Evolutionary conservation across 441 rosid species (phyloP).

Genomic region (Adansonia gregorii): DNA sequence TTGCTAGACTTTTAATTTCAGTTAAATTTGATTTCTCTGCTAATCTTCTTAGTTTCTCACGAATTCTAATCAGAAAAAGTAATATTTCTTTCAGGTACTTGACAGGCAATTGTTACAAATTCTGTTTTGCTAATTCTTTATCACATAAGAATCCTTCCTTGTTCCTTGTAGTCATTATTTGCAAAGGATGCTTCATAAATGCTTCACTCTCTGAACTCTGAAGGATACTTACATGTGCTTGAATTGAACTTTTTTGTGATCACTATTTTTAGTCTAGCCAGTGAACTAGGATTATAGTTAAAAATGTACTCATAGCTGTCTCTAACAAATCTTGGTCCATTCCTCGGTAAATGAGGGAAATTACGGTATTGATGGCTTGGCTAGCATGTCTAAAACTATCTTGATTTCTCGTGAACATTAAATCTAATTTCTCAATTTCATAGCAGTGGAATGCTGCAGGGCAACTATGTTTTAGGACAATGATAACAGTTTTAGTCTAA

Average conservation of each 20-base stretch:
- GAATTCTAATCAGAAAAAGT: not conserved
- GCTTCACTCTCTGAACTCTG: not conserved
- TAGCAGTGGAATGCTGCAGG: no score
- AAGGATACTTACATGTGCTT: not conserved
- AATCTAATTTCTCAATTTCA: not conserved
- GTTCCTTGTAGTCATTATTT: not conserved
- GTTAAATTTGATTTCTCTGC: conserved; percentile 11
- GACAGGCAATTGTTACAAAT: not conserved
- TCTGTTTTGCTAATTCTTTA: not conserved
- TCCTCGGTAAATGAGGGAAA: not conserved
- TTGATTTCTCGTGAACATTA: not conserved
- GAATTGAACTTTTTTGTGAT: not conserved
- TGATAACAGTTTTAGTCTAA: not conserved
- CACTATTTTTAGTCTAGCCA: not conserved
- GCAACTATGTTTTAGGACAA: not conserved
- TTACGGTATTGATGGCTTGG: not conserved
- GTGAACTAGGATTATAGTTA: not conserved
- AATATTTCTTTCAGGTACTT: not conserved
- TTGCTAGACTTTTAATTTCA: not conserved
- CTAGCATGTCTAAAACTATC: not conserved
- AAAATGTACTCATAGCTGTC: not conserved
- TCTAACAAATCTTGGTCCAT: conserved; percentile 2
- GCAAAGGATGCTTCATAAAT: not conserved
- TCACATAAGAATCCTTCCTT: not conserved
- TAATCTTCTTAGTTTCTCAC: not conserved